These are phyloP conservation scores for Fusarium solani-melongenae DNA, from an alignment of 2,329 filamentous ascomycete species.

Conservation along the genomic window DNA sequence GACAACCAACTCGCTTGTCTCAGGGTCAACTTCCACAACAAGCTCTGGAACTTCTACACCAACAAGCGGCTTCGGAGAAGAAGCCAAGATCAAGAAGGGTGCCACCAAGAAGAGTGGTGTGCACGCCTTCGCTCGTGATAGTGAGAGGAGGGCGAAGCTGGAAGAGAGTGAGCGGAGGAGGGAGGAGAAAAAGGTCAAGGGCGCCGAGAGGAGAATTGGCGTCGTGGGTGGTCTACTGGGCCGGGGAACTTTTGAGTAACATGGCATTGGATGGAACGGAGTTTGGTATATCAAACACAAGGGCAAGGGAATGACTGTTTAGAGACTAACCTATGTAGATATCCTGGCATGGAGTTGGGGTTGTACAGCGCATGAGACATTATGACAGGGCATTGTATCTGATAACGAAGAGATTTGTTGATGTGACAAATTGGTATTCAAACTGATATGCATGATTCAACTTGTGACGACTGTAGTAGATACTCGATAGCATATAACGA, in stretches of 20 bases:
- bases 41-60: conserved; percentile 49
- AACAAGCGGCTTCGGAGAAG: conserved; percentile 56
- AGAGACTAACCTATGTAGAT: not conserved
- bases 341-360: conserved; percentile 32
- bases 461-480: not conserved
- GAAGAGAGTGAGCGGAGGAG: conserved; percentile 68
- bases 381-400: conserved; percentile 7
- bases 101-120: conserved; percentile 71
- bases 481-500: not conserved
- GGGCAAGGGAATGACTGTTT: conserved; percentile 1
- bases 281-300: conserved; percentile 15
- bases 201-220: conserved; percentile 66
- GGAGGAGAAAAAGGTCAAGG: conserved; percentile 67
- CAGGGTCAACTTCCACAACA: conserved; percentile 48
- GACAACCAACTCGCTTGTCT: conserved; percentile 72
- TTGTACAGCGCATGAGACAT: conserved; percentile 6
- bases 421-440: not conserved
- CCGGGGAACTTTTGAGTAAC: conserved; percentile 57
- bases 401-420: not conserved
- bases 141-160: conserved; percentile 64
- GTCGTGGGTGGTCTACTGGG: conserved; percentile 70
- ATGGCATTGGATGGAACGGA: conserved; percentile 15
- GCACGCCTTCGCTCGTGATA: conserved; percentile 70
- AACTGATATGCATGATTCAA: not conserved
- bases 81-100: conserved; percentile 68